These are phyloP conservation scores for Sporisorium graminicola DNA, from an alignment of 1,284 basidiomycete genomes.

Conservation along the genomic window DNA sequence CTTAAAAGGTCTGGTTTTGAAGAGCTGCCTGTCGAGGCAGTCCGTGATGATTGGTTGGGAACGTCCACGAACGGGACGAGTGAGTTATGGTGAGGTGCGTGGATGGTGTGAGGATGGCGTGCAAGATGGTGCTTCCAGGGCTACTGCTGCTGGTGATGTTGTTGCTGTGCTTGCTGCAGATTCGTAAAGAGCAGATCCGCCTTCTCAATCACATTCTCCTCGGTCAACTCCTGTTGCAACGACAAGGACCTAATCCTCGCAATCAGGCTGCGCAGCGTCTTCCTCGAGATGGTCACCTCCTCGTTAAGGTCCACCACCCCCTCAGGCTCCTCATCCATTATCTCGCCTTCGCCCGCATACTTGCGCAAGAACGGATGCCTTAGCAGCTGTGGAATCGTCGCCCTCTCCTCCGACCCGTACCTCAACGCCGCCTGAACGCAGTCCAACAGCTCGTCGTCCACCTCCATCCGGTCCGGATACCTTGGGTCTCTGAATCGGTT, in stretches of 20 bases:
- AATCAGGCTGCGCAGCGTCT: conserved; percentile 55
- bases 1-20: not conserved
- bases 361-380: conserved; percentile 70
- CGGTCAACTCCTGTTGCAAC: conserved; percentile 57
- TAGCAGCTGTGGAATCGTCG: conserved; percentile 79
- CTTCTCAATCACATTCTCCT: conserved; percentile 56
- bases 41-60: conserved; percentile 1
- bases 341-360: conserved; percentile 20
- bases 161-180: conserved; percentile 37
- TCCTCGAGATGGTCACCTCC: conserved; percentile 49
- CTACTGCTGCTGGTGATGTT: conserved; percentile 17
- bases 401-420: conserved; percentile 80
- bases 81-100: not conserved
- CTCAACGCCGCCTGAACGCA: conserved; percentile 82
- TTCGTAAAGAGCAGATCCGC: conserved; percentile 55
- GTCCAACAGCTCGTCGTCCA: conserved; percentile 78
- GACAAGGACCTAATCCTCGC: conserved; percentile 49
- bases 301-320: conserved; percentile 34
- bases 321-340: conserved; percentile 18
- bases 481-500: conserved; percentile 77
- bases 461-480: conserved; percentile 71
- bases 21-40: not conserved
- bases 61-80: not conserved
- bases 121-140: not conserved
- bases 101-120: no score